These are phyloP conservation scores for Malassezia restricta DNA, from an alignment of 1,284 basidiomycete genomes.

Conservation along the genomic window DNA sequence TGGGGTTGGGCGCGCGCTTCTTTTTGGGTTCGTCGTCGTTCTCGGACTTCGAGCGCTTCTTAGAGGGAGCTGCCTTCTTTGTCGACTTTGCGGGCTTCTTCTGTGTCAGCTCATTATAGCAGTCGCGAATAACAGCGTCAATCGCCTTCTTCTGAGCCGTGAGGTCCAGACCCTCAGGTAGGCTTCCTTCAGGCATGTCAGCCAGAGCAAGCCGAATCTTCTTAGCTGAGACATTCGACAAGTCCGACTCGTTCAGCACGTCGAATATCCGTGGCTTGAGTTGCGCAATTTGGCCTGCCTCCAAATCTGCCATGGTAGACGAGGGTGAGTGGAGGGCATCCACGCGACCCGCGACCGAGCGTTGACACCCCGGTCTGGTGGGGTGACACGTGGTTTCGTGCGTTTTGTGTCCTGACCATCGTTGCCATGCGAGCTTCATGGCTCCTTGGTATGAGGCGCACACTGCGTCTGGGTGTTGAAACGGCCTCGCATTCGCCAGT, in stretches of 20 bases:
- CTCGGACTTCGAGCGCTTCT: constrained; percentile 10
- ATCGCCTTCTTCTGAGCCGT: constrained; percentile 34
- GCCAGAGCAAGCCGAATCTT: constrained; percentile 30
- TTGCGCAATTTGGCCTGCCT: constrained; percentile 12
- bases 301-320: constrained; percentile 1
- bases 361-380: not conserved
- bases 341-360: not conserved
- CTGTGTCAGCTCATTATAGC: constrained; percentile 31
- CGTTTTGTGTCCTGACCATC: not conserved
- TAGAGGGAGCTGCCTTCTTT: constrained; percentile 1
- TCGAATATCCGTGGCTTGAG: constrained; percentile 33
- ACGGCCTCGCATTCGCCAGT: not conserved
- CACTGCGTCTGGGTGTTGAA: not conserved
- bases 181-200: constrained; percentile 22
- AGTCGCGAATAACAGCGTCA: constrained; percentile 32
- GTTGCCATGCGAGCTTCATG: not conserved
- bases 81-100: constrained; percentile 6
- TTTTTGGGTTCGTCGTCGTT: constrained; percentile 28
- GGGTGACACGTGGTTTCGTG: not conserved
- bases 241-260: constrained; percentile 36
- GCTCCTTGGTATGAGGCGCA: not conserved
- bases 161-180: constrained; percentile 26
- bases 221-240: constrained; percentile 34
- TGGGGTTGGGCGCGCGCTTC: constrained; percentile 34
- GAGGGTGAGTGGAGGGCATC: not conserved